These are phyloP conservation scores for Rutstroemia sp. DNA, from an alignment of 2,329 filamentous ascomycete species.

Conservation along the genomic window DNA sequence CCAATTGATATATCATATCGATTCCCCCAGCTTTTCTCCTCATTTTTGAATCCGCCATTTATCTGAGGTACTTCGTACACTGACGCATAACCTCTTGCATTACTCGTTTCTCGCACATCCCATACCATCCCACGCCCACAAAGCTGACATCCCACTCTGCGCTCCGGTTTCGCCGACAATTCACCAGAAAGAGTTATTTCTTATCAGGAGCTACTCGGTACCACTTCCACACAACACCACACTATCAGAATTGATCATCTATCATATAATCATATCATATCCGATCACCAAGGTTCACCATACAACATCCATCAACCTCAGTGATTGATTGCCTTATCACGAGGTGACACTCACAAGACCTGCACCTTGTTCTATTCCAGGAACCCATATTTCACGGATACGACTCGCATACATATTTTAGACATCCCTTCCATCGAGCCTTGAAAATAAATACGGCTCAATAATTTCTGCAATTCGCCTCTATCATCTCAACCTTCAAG, in stretches of 20 bases:
- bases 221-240: background rate
- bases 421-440: background rate
- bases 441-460: background rate
- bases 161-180: slow-evolving; percentile 3
- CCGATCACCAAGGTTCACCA: no score
- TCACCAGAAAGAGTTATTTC: background rate
- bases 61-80: background rate
- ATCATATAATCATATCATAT: background rate
- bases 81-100: background rate
- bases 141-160: background rate
- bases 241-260: background rate
- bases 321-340: background rate
- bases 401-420: background rate
- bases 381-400: background rate
- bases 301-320: no score
- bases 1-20: background rate
- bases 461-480: background rate
- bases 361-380: background rate
- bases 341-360: slow-evolving; percentile 8
- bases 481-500: no score
- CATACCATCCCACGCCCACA: background rate
- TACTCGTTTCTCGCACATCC: background rate
- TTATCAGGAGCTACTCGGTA: background rate
- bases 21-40: background rate
- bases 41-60: no score